Conservation (phyloP, 768 basidiomycete genomes). For the Tubosaeta sp. region DNA sequence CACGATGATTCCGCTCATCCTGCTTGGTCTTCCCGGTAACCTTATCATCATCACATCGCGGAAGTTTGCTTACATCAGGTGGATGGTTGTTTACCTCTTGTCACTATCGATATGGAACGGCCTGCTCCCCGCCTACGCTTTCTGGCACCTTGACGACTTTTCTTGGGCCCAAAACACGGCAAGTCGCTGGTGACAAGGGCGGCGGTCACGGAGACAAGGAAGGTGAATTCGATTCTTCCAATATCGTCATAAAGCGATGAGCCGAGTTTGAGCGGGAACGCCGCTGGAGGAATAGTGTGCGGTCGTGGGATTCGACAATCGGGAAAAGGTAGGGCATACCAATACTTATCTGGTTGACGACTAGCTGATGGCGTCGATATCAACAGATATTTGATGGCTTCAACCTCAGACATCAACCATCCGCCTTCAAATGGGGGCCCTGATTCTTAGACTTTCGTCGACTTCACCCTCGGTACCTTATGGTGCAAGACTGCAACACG, state of each 20-base stretch:
- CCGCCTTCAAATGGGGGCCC: slow-evolving; percentile 46
- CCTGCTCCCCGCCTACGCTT: slow-evolving; percentile 89
- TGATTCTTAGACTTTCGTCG: slow-evolving; percentile 57
- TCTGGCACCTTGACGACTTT: slow-evolving; percentile 99
- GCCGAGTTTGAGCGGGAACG: slow-evolving; percentile 96
- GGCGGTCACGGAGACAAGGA: slow-evolving; percentile 87
- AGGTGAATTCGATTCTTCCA: slow-evolving; percentile 92
- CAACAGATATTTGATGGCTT: slow-evolving; percentile 72
- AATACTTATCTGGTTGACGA: not conserved
- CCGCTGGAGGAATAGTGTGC: slow-evolving; percentile 84
- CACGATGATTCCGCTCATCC: slow-evolving; percentile 85
- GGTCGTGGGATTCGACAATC: slow-evolving; percentile 74
- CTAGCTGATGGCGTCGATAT: slow-evolving; percentile 28
- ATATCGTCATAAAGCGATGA: slow-evolving; percentile 99
- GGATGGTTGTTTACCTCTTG: slow-evolving; percentile 93
- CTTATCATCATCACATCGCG: slow-evolving; percentile 95
- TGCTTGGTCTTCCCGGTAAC: slow-evolving; percentile 93
- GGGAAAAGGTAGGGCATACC: slow-evolving; percentile 55
- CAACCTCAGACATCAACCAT: slow-evolving; percentile 70
- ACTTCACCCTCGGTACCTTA: slow-evolving; percentile 39
- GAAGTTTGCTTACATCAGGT: slow-evolving; percentile 91
- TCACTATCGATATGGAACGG: slow-evolving; percentile 98
- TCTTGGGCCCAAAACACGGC: slow-evolving; percentile 96
- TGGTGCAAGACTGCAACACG: slow-evolving; percentile 52
- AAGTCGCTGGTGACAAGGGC: slow-evolving; percentile 68